Base-by-base conservation (phyloP, 805 yeast species). In the Lachancea waltii region DNA sequence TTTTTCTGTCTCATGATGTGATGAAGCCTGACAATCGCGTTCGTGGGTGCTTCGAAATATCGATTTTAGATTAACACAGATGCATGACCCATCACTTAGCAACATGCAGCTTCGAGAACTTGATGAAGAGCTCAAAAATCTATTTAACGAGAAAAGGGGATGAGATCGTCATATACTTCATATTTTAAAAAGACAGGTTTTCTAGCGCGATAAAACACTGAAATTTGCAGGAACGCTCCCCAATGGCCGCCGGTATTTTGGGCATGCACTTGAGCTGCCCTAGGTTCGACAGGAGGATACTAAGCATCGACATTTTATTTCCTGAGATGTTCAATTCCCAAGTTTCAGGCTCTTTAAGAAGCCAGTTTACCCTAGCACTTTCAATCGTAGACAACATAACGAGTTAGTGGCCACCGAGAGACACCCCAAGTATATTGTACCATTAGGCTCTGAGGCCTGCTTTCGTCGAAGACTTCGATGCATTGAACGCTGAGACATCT, bases 161-260 rank as follows among this genome's bases (percentile, higher is more conserved):
- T 89, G 95, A 95, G 95, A 87, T 45, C 63, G 77, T 44, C 82
- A 78, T 40, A 79, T 87, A 30, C 67, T 68, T 37, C 69, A 73
- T 7, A 45, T 43, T 15, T 62, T 86, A 1, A 90, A 90, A 1
- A 95, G 95, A 0, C 78, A 84, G 2, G 81, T 82, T 21, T 54
- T 77, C 78, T 51, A 51, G 73, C 14, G 57, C 41, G 21, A 30
- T 34, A 33, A 48, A 53, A 21, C 47, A 38, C 26, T 40, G 33
- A 29, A 46, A 40, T 45, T 50, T 15, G 25, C 45, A 7, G 59
- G 60, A 5, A 62, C 58, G 18, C 37, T 50, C 1, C 54, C 72
- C 1, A 65, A 70, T 27, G 86, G 86, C 0, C 77, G 76, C 46
- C 63, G 81, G 39, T 89, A 83, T 58, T 89, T 77, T 60, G 97